phyloP scores from a whole-genome alignment of 2,329 filamentous ascomycete species.

The Alternaria longipes region DNA sequence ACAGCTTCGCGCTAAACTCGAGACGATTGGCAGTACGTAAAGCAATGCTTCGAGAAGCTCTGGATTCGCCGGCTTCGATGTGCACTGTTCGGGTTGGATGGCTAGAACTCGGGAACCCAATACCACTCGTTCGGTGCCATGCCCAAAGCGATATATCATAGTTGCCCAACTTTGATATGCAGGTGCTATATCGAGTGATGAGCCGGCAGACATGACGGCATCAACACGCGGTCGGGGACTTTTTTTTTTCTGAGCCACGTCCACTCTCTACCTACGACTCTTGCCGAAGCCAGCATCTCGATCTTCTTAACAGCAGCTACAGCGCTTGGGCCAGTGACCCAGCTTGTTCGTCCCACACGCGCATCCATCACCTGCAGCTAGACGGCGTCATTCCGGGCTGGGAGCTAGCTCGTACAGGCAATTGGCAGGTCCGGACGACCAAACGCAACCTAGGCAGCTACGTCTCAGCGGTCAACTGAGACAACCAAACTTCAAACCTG shows the following conservation, averaged over 20 bases:
- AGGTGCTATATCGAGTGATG: conserved; percentile 12
- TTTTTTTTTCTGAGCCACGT: conserved; percentile 5
- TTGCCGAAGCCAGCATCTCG: background rate
- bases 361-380: conserved; percentile 28
- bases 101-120: conserved; percentile 12
- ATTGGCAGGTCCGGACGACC: conserved; percentile 29
- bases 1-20: conserved; percentile 22
- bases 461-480: conserved; percentile 30
- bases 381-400: conserved; percentile 32
- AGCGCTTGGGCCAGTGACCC: conserved; percentile 1
- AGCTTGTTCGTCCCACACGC: conserved; percentile 16
- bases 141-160: conserved; percentile 17
- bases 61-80: conserved; percentile 30
- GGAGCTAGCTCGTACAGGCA: conserved; percentile 33
- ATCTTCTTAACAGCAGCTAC: background rate
- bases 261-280: background rate
- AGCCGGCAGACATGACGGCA: conserved; percentile 34
- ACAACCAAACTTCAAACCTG: conserved; percentile 30
- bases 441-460: conserved; percentile 36
- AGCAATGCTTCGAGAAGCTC: conserved; percentile 29
- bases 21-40: conserved; percentile 43
- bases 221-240: conserved; percentile 17
- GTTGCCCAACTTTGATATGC: conserved; percentile 21
- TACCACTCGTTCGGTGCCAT: conserved; percentile 10
- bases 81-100: conserved; percentile 9